Evolutionary conservation across 305 asterid species (phyloP).

Genomic region (Fraxinus platypoda): DNA sequence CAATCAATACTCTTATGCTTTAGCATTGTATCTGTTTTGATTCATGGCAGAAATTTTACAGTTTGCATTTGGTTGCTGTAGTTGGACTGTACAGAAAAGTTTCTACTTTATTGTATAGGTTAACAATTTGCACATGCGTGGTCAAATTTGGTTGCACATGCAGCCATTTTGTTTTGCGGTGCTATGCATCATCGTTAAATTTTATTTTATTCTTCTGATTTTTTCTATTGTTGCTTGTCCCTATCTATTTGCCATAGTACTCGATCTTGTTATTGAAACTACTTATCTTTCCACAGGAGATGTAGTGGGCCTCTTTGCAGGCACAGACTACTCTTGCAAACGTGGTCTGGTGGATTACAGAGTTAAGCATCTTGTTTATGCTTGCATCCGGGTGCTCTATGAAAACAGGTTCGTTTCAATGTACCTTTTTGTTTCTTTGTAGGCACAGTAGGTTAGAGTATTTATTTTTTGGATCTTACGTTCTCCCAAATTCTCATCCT

Average conservation of each 20-base stretch:
- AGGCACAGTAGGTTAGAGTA: not conserved
- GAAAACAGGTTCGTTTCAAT: slow-evolving; percentile 65
- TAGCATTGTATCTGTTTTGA: not conserved
- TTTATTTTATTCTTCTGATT: not conserved
- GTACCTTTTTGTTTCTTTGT: slow-evolving; percentile 8
- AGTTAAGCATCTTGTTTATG: slow-evolving; percentile 61
- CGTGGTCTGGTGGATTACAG: slow-evolving; percentile 69
- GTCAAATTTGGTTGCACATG: slow-evolving; percentile 15
- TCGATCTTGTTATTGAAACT: slow-evolving; percentile 21
- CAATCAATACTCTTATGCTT: not conserved
- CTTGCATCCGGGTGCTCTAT: slow-evolving; percentile 70
- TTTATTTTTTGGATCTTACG: slow-evolving; percentile 3
- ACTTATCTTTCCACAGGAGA: slow-evolving; percentile 49
- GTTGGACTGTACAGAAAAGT: not conserved
- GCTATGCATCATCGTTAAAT: slow-evolving; percentile 1
- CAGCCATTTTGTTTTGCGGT: slow-evolving; percentile 16
- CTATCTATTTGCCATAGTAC: not conserved
- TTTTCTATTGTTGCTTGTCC: slow-evolving; percentile 15
- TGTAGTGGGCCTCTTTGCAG: slow-evolving; percentile 61
- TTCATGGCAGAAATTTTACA: not conserved
- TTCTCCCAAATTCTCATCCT: slow-evolving; percentile 10
- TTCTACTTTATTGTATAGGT: not conserved
- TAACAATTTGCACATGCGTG: not conserved
- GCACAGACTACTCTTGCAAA: slow-evolving; percentile 53
- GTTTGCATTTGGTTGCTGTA: not conserved